Percentiles rank a stretch among this genome's conserved stretches.
Conservation (phyloP, 2,329 filamentous ascomycete genomes). For the Aspergillus oerlinghausenensis region DNA sequence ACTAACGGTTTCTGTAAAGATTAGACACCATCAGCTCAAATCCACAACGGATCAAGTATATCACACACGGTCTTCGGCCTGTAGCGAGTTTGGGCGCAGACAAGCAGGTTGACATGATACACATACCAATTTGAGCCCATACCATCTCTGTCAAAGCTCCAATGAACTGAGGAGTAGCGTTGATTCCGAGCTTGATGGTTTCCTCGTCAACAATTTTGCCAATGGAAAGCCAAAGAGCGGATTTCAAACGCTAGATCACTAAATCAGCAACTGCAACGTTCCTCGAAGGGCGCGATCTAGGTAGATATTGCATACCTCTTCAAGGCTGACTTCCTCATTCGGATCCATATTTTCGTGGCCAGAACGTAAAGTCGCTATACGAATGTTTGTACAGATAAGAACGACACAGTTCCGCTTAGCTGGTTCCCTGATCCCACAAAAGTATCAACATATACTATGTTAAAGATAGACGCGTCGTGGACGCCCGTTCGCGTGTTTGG, state of each 20-base stretch:
- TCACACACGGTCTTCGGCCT: background rate
- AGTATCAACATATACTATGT: background rate
- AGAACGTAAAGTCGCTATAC: background rate
- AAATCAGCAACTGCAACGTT: background rate
- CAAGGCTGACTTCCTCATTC: slow-evolving; percentile 27
- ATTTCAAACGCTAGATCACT: slow-evolving; percentile 66
- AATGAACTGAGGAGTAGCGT: slow-evolving; percentile 89
- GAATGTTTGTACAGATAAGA: background rate
- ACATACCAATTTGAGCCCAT: slow-evolving; percentile 76
- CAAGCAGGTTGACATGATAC: background rate
- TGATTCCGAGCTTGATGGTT: slow-evolving; percentile 66
- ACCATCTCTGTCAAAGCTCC: slow-evolving; percentile 79
- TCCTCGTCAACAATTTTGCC: slow-evolving; percentile 88
- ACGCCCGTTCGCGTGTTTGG: slow-evolving; percentile 6
- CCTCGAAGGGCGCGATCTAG: background rate
- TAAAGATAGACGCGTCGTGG: slow-evolving; percentile 1
- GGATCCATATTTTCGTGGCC: slow-evolving; percentile 18
- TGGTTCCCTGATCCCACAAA: background rate
- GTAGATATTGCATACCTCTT: slow-evolving; percentile 27
- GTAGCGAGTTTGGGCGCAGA: background rate
- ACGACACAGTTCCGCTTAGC: background rate
- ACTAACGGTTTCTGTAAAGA: slow-evolving; percentile 46
- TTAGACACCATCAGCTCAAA: slow-evolving; percentile 3
- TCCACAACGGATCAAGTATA: background rate
- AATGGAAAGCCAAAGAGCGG: slow-evolving; percentile 76